Evolutionary conservation across 1,284 basidiomycete genomes (phyloP), one percentile per base, ranked within the genome.

Genomic region (Apiotrichum montevideense): DNA sequence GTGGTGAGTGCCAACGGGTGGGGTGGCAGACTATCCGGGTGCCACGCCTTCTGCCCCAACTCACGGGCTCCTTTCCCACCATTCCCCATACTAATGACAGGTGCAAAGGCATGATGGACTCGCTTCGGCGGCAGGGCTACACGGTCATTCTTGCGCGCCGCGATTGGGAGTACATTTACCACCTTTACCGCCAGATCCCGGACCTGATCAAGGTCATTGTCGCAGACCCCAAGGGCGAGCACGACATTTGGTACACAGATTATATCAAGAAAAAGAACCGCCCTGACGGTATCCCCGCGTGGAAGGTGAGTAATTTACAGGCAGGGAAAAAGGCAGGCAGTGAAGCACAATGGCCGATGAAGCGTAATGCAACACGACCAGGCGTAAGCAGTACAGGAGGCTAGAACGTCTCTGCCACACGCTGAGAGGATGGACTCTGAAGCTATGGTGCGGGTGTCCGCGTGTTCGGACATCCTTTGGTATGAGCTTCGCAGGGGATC

Each of bases 101-200:
- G 55, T 60, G 55, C 21, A 6, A 34, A 15, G 54, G 59, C 29
- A 52, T 57, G 34, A 52, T 54, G 7, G 9, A 49, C n/a, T 51
- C 60, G 3, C 51, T 67, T 15, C 54, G 56, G 8, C 58, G 62
- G 9, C 64, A 59, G 42, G 66, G 66, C 0, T 67, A 58, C 52
- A 67, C 66, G 2, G 57, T 67, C 1, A 47, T 67, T 11, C 59
- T 57, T 32, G 63, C 57, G 2, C 50, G 63, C 11, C 46, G 54
- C 32, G 58, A 65, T 46, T 66, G 61, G 60, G 62, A 48, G n/a
- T 67, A 65, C 55, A 61, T 64, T 3, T 54, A 56, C 54, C 61
- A 67, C 50, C 48, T 67, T 9, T 52, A 67, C 46, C 58, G 60
- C 45, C 66, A 67, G 53, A 54, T 67, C 10, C 57, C 57, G 1